Percentiles rank a stretch among this genome's conserved stretches.
Evolutionary conservation across 495 filamentous ascomycete genomes (phyloP).

Genomic region (Tuber microsphaerosporum): DNA sequence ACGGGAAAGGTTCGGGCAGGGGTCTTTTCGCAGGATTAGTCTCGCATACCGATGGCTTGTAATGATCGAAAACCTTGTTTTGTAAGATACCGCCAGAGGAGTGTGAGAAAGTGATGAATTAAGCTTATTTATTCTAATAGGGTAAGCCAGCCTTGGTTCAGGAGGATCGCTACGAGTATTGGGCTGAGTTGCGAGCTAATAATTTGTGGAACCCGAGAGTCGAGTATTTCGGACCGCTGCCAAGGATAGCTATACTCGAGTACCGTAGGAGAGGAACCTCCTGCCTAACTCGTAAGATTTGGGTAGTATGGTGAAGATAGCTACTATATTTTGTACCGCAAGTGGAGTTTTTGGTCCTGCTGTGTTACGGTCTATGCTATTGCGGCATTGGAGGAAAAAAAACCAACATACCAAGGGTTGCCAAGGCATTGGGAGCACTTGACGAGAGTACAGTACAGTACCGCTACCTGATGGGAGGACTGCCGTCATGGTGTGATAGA

Average conservation of each 20-base stretch:
- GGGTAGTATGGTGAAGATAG: not conserved
- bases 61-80: not conserved
- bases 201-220: not conserved
- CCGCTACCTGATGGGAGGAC: not conserved
- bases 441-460: not conserved
- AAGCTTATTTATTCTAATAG: not conserved
- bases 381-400: not conserved
- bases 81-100: not conserved
- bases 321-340: not conserved
- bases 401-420: not conserved
- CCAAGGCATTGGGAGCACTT: not conserved
- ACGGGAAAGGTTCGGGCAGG: not conserved
- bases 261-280: not conserved
- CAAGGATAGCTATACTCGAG: not conserved
- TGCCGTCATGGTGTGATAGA: not conserved
- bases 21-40: not conserved
- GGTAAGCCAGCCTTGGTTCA: not conserved
- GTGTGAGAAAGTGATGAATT: not conserved
- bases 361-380: not conserved
- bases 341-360: not conserved
- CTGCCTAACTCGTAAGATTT: not conserved
- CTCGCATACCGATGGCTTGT: not conserved
- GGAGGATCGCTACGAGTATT: not conserved
- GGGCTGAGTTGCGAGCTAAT: not conserved
- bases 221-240: not conserved